Evolutionary conservation across 805 yeast genomes (phyloP).

Genomic region (Tetrapisispora fleetii): DNA sequence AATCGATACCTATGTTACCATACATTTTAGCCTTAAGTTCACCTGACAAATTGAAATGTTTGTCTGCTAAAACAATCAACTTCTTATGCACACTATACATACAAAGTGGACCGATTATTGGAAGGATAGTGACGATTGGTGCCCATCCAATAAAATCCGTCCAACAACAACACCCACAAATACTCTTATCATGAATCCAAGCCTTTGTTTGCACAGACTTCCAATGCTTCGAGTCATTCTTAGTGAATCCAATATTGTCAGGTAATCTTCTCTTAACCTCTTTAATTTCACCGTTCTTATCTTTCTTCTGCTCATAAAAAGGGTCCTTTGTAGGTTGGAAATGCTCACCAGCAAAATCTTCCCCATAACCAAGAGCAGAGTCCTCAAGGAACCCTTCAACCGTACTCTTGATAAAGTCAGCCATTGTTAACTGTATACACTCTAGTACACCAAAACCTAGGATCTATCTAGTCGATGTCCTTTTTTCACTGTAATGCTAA

Average conservation of each 20-base stretch:
- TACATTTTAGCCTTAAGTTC: slow-evolving; percentile 58
- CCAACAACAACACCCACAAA: slow-evolving; percentile 62
- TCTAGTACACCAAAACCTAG: too few relatives aligned
- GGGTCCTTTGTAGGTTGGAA: slow-evolving; percentile 43
- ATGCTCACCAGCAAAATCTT: slow-evolving; percentile 19
- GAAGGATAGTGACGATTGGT: slow-evolving; percentile 61
- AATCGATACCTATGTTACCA: slow-evolving; percentile 65
- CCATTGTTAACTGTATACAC: background rate
- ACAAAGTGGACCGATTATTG: slow-evolving; percentile 73
- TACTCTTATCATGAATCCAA: slow-evolving; percentile 79
- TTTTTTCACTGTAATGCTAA: background rate
- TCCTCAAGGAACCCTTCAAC: slow-evolving; percentile 6
- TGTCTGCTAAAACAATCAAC: slow-evolving; percentile 48
- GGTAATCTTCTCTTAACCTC: slow-evolving; percentile 45
- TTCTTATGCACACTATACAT: slow-evolving; percentile 76
- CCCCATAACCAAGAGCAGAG: slow-evolving; percentile 8
- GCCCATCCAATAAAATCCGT: slow-evolving; percentile 66
- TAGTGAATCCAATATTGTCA: slow-evolving; percentile 35
- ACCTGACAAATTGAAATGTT: slow-evolving; percentile 46
- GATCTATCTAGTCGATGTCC: too few relatives aligned
- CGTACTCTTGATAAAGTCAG: slow-evolving; percentile 8
- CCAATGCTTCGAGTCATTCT: slow-evolving; percentile 60
- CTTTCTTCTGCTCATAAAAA: slow-evolving; percentile 36
- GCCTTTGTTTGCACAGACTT: slow-evolving; percentile 65
- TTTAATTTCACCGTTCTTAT: background rate